A percentile compares a stretch with the other conserved stretches of the same genome.
Conservation (phyloP, 2,329 filamentous ascomycete genomes). For the Ophiostoma populinum region DNA sequence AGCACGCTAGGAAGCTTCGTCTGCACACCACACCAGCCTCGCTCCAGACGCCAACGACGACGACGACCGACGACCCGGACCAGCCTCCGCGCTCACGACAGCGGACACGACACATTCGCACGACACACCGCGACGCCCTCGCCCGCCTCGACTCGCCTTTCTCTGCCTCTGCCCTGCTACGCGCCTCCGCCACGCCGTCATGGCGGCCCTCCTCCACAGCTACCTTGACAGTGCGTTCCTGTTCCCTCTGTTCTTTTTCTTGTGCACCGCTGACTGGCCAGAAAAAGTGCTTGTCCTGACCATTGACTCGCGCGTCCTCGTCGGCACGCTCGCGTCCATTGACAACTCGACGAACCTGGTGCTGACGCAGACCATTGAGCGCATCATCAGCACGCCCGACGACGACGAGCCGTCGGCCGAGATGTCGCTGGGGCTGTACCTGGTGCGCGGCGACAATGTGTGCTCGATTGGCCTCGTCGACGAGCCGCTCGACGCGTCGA, state of each 20-base stretch:
- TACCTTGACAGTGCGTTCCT: slow-evolving; percentile 17
- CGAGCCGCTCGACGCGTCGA: slow-evolving; percentile 72
- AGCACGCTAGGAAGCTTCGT: no score
- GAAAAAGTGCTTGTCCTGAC: slow-evolving; percentile 88
- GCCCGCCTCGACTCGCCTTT: neutral
- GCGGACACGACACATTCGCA: no score
- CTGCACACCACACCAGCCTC: no score
- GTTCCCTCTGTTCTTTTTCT: no score
- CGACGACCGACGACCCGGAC: no score
- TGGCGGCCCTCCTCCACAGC: slow-evolving; percentile 15
- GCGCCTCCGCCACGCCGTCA: slow-evolving; percentile 9
- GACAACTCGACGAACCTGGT: slow-evolving; percentile 90
- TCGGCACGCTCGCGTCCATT: slow-evolving; percentile 68
- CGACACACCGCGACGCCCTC: neutral
- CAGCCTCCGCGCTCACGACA: no score
- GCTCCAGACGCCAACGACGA: no score
- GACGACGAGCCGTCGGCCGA: slow-evolving; percentile 67
- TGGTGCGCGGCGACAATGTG: slow-evolving; percentile 89
- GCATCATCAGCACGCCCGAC: slow-evolving; percentile 74
- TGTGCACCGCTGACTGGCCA: no score
- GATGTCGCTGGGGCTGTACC: slow-evolving; percentile 71
- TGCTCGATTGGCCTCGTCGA: slow-evolving; percentile 80
- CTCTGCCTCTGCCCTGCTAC: neutral
- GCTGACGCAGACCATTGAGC: slow-evolving; percentile 65
- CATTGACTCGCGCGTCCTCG: slow-evolving; percentile 72